phyloP scores from a whole-genome alignment of 306 rosid species.

The Lotus japonicus region DNA sequence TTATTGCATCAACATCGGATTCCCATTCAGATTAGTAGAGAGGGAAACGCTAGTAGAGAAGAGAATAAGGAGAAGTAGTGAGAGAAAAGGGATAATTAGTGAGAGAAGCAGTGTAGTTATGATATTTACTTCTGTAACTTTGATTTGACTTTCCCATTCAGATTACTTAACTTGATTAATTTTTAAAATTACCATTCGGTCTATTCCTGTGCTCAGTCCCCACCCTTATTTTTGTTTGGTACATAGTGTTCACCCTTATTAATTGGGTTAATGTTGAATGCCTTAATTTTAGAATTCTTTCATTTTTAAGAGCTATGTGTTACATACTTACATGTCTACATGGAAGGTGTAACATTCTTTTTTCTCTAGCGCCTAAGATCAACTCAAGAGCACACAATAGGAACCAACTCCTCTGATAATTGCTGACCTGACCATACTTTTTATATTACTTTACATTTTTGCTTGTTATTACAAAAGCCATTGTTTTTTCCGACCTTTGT shows the following conservation, averaged over 20 bases:
- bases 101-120: no score
- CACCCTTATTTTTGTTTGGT: no score
- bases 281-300: neutral
- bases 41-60: no score
- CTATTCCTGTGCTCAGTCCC: neutral
- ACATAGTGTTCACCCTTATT: neutral
- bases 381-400: neutral
- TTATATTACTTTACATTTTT: neutral
- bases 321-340: no score
- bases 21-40: no score
- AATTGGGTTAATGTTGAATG: neutral
- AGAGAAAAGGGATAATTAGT: no score
- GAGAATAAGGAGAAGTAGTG: no score
- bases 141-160: conserved; percentile 1
- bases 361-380: neutral
- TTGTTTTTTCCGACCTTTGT: neutral
- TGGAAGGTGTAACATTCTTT: neutral
- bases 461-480: neutral
- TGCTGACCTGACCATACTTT: neutral
- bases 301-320: no score
- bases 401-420: neutral
- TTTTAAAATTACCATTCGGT: neutral
- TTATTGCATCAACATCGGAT: no score
- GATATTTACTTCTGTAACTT: conserved; percentile 3
- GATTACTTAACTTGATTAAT: neutral